Evolutionary conservation across 768 basidiomycete species (phyloP), one percentile per base, ranked within the genome.

Genomic region (Hericium coralloides): DNA sequence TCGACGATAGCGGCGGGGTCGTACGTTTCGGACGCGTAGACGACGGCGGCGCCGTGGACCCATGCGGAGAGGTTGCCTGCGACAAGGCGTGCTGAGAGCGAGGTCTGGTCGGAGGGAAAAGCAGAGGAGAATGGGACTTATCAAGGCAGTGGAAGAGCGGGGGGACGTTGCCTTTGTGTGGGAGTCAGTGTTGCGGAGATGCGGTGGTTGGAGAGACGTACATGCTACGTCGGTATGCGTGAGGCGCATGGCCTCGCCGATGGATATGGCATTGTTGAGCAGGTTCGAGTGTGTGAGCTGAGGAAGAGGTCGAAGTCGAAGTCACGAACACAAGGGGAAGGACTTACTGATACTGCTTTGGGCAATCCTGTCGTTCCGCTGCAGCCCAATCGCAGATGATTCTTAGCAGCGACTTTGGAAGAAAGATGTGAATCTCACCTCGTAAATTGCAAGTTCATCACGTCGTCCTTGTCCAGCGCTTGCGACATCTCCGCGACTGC

Each of bases 61-160:
- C 88, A 92, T 0, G 84, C 79, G 0, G 88, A 85, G 23, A 92
- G 74, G 64, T 92, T 92, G 49, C 89, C 89, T 64, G 89, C 68
- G n/a, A 91, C 81, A 36, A 90, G 82, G 64, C 88, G 85, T 89
- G 64, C 57, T 55, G 39, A 37, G 14, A 22, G 43, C 50, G 49
- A 23, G 36, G 59, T 55, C 60, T 60, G 47, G 12, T 38, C 6
- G 47, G 55, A 25, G 6, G 7, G 5, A 36, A n/a, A 17, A 7
- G 20, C 7, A 59, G 6, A 41, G 18, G 47, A 49, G 47, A 43
- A 2, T 43, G 36, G 25, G 4, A 88, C 88, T 85, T 72, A 89
- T 90, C 90, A 79, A 92, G 92, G 66, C 90, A 92, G 67, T 93
- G 90, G 67, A 92, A 93, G 1, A 92, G 70, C 0, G 90, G 90